Percentiles rank a stretch among this genome's conserved stretches.
Evolutionary conservation across 2,329 filamentous ascomycete genomes (phyloP).

Genomic region (Ophiostoma himal-ulmi): DNA sequence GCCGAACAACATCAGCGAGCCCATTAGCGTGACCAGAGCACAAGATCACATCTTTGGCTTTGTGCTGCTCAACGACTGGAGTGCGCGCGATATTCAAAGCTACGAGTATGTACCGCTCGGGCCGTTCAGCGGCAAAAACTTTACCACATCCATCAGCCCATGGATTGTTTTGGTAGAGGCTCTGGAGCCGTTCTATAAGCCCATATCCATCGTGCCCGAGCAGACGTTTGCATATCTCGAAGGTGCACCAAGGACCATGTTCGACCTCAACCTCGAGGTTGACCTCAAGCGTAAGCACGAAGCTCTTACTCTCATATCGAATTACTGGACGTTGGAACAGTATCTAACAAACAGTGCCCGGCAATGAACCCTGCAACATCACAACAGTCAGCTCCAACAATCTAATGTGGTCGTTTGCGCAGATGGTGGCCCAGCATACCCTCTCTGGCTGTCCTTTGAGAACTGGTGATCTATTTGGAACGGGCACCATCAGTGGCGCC

Average conservation of each 20-base stretch:
- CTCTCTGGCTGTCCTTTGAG: conserved; percentile 70
- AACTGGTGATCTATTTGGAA: conserved; percentile 69
- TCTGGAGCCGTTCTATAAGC: conserved; percentile 51
- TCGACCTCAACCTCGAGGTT: conserved; percentile 27
- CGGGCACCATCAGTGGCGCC: conserved; percentile 63
- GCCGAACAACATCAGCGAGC: conserved; percentile 58
- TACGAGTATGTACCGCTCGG: conserved; percentile 83
- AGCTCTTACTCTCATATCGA: not conserved
- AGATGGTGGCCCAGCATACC: conserved; percentile 78
- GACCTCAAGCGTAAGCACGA: not conserved
- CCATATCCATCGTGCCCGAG: conserved; percentile 33
- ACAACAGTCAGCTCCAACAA: conserved; percentile 44
- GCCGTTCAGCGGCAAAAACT: conserved; percentile 80
- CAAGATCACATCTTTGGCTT: conserved; percentile 70
- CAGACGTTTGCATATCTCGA: conserved; percentile 45
- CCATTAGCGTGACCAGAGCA: conserved; percentile 58
- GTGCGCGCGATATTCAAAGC: conserved; percentile 71
- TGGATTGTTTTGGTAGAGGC: conserved; percentile 77
- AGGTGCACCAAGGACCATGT: conserved; percentile 47
- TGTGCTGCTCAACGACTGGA: conserved; percentile 85
- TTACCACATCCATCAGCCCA: conserved; percentile 68
- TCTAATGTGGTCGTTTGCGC: conserved; percentile 73
- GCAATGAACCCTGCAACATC: not conserved
- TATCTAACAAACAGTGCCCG: not conserved
- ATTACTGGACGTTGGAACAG: no score